These are phyloP conservation scores for Penicillium flavigenum DNA, from an alignment of 495 filamentous ascomycete species.

Conservation along the genomic window DNA sequence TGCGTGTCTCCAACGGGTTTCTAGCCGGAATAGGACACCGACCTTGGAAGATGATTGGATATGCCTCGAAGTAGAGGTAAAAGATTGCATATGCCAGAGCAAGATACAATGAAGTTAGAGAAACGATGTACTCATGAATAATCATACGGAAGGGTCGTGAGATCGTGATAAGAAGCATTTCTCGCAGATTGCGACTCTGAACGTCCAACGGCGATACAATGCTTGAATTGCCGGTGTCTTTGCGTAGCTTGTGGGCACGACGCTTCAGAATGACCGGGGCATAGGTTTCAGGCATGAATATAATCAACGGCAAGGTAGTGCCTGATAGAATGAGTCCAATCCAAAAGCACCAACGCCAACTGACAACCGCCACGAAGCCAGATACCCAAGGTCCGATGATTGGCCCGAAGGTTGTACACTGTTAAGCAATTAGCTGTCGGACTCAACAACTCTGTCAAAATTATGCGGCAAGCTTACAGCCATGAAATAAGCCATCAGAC, in stretches of 20 bases:
- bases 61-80: slow-evolving; percentile 72
- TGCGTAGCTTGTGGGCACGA: slow-evolving; percentile 64
- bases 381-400: slow-evolving; percentile 63
- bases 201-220: slow-evolving; percentile 48
- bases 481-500: slow-evolving; percentile 70
- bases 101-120: slow-evolving; percentile 66
- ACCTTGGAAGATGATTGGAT: slow-evolving; percentile 63
- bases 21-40: slow-evolving; percentile 1
- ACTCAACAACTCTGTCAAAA: too few relatives aligned
- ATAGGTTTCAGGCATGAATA: slow-evolving; percentile 64
- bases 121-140: slow-evolving; percentile 59
- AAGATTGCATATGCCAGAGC: slow-evolving; percentile 70
- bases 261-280: slow-evolving; percentile 65
- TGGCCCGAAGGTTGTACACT: slow-evolving; percentile 65
- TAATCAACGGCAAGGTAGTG: slow-evolving; percentile 41
- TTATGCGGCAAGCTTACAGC: slow-evolving; percentile 43
- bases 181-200: slow-evolving; percentile 44
- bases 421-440: background rate
- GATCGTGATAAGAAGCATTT: slow-evolving; percentile 45
- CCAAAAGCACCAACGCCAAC: slow-evolving; percentile 67
- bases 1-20: background rate
- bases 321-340: slow-evolving; percentile 58
- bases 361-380: slow-evolving; percentile 57
- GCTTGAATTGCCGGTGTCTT: slow-evolving; percentile 56
- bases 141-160: slow-evolving; percentile 49